Percentiles rank a stretch among this genome's conserved stretches.
Evolutionary conservation across 2,329 filamentous ascomycete species (phyloP).

Genomic region (Pezicula rhizophila): DNA sequence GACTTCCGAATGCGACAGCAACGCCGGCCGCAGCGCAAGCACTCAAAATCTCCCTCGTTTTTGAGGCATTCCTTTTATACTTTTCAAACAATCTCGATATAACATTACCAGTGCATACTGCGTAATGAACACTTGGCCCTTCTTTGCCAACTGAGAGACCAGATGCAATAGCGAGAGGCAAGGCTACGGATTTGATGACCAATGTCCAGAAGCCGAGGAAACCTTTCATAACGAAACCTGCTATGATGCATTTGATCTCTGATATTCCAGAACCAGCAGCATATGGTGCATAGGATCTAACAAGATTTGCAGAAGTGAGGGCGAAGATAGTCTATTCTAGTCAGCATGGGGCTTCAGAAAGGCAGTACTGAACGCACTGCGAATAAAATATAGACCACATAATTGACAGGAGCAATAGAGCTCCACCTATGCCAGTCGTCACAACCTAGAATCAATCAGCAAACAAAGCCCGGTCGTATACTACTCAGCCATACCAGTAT

Average conservation of each 20-base stretch:
- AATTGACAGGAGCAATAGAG: constrained; percentile 70
- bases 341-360: constrained; percentile 9
- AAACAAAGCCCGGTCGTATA: constrained; percentile 1
- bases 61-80: constrained; percentile 85
- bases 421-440: constrained; percentile 88
- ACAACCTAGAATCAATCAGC: constrained; percentile 53
- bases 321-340: constrained; percentile 63
- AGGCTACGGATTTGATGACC: constrained; percentile 84
- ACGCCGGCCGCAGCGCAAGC: constrained; percentile 93
- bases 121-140: constrained; percentile 97
- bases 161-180: constrained; percentile 89
- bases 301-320: constrained; percentile 73
- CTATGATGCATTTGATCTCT: constrained; percentile 99
- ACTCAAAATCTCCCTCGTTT: constrained; percentile 90
- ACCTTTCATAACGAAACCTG: constrained; percentile 98
- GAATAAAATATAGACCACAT: constrained; percentile 81
- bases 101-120: constrained; percentile 94
- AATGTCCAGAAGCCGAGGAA: constrained; percentile 90
- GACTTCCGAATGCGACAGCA: constrained; percentile 93
- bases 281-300: constrained; percentile 90
- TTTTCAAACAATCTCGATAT: constrained; percentile 90
- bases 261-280: constrained; percentile 95
- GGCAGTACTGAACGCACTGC: constrained; percentile 47
- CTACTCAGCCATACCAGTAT: constrained; percentile 52
- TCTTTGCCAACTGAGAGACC: constrained; percentile 95